These are phyloP conservation scores for Pseudocohnilembus persalinus DNA, from an alignment of 169 alveolate species.

Conservation along the genomic window DNA sequence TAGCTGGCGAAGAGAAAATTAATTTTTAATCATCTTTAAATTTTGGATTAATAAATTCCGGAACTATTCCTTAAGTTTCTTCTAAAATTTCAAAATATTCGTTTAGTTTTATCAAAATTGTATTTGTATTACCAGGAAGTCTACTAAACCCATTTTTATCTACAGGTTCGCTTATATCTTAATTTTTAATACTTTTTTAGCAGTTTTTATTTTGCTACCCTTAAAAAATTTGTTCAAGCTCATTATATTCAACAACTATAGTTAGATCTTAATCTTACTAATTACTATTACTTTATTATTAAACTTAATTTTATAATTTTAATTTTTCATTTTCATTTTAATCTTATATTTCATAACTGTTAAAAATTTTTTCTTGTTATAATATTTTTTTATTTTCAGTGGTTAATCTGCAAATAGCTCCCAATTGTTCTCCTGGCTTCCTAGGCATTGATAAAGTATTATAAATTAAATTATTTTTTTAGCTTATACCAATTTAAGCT, in stretches of 20 bases:
- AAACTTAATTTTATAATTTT: no score
- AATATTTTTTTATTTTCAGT: no score
- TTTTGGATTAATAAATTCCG: conserved; percentile 95
- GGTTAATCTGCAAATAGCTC: conserved; percentile 82
- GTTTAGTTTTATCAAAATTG: conserved; percentile 74
- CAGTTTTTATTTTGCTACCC: no score
- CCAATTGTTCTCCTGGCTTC: conserved; percentile 91
- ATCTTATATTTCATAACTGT: no score
- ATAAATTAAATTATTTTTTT: conserved; percentile 72
- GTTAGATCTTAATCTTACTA: conserved; percentile 61
- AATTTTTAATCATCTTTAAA: conserved; percentile 88
- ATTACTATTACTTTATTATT: no score
- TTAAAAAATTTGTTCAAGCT: conserved; percentile 79
- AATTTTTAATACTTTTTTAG: no score
- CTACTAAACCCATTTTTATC: conserved; percentile 78
- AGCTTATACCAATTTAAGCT: conserved; percentile 84
- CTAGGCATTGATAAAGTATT: conserved; percentile 87
- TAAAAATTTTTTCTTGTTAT: no score
- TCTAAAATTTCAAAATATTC: conserved; percentile 78
- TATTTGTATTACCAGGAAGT: conserved; percentile 93
- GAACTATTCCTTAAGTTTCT: conserved; percentile 89
- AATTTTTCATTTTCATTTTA: no score
- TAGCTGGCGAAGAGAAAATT: conserved; percentile 91
- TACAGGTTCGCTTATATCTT: conserved; percentile 48
- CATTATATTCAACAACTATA: conserved; percentile 90